Percentiles rank a stretch among this genome's conserved stretches.
phyloP scores from a whole-genome alignment of 1,139 yeast species.

The Lodderomyces theae region DNA sequence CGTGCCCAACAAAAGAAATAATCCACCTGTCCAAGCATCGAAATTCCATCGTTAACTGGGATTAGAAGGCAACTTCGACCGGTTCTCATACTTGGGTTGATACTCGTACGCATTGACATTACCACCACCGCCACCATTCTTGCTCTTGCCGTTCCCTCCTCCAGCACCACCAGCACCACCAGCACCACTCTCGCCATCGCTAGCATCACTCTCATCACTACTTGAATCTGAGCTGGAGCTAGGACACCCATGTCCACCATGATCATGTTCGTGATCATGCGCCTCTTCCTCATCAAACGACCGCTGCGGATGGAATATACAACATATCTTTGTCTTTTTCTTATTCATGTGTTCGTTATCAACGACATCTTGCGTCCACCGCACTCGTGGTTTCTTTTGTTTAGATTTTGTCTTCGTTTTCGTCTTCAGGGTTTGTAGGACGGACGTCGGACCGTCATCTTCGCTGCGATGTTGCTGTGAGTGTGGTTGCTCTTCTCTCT shows the following conservation, averaged over 20 bases:
- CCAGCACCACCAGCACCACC: conserved; percentile 14
- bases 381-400: conserved; percentile 49
- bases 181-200: conserved; percentile 10
- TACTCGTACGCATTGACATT: conserved; percentile 71
- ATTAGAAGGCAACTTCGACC: conserved; percentile 15
- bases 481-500: conserved; percentile 1
- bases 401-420: conserved; percentile 17
- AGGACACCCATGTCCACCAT: conserved; percentile 4
- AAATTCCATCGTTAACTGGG: not conserved
- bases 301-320: conserved; percentile 85
- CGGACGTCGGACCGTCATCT: conserved; percentile 6
- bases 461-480: not conserved
- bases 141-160: not conserved
- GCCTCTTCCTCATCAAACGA: conserved; percentile 56
- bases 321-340: conserved; percentile 91
- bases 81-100: conserved; percentile 60
- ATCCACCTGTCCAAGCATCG: not conserved
- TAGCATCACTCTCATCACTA: conserved; percentile 35
- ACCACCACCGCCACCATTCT: conserved; percentile 1
- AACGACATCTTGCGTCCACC: conserved; percentile 82
- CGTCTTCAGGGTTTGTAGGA: not conserved
- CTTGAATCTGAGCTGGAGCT: conserved; percentile 32
- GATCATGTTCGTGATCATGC: conserved; percentile 10
- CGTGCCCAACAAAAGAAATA: not conserved
- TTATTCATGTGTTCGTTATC: conserved; percentile 87